phyloP scores from a whole-genome alignment of 2,329 filamentous ascomycete species.

The Sarocladiaceae sp. region DNA sequence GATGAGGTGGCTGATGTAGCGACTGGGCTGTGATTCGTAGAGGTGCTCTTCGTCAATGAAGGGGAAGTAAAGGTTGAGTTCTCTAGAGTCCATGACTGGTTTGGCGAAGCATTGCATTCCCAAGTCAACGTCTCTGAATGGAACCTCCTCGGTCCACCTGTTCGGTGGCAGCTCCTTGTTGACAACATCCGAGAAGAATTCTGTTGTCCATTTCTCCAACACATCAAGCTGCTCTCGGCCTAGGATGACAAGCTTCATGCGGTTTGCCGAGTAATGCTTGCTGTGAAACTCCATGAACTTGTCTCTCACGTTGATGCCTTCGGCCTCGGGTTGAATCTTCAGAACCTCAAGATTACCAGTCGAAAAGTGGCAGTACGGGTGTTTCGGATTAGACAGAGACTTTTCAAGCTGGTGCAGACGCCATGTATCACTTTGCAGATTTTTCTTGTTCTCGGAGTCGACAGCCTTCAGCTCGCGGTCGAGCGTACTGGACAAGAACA shows the following conservation, averaged over 20 bases:
- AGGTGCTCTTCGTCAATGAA: slow-evolving; percentile 79
- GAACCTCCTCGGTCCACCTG: slow-evolving; percentile 47
- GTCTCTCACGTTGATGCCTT: slow-evolving; percentile 78
- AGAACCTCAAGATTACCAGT: slow-evolving; percentile 85
- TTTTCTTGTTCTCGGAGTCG: slow-evolving; percentile 97
- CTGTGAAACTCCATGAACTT: slow-evolving; percentile 92
- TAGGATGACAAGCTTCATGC: slow-evolving; percentile 86
- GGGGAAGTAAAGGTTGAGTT: slow-evolving; percentile 76
- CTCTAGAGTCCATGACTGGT: slow-evolving; percentile 83
- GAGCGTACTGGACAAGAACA: slow-evolving; percentile 80
- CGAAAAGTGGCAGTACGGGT: slow-evolving; percentile 88
- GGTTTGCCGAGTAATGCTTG: slow-evolving; percentile 86
- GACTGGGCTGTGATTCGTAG: slow-evolving; percentile 75
- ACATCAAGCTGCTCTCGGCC: slow-evolving; percentile 79
- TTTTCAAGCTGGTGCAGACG: slow-evolving; percentile 84
- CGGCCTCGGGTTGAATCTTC: slow-evolving; percentile 73
- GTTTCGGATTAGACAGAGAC: slow-evolving; percentile 78
- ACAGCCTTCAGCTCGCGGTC: slow-evolving; percentile 86
- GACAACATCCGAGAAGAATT: slow-evolving; percentile 75
- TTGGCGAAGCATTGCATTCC: slow-evolving; percentile 78
- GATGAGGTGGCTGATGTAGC: slow-evolving; percentile 84
- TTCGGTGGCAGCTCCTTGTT: slow-evolving; percentile 73
- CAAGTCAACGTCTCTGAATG: slow-evolving; percentile 45
- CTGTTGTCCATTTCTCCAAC: slow-evolving; percentile 76
- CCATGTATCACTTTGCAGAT: slow-evolving; percentile 87